Evolutionary conservation across 2,329 filamentous ascomycete genomes (phyloP).

Genomic region (Diaporthe sp.): DNA sequence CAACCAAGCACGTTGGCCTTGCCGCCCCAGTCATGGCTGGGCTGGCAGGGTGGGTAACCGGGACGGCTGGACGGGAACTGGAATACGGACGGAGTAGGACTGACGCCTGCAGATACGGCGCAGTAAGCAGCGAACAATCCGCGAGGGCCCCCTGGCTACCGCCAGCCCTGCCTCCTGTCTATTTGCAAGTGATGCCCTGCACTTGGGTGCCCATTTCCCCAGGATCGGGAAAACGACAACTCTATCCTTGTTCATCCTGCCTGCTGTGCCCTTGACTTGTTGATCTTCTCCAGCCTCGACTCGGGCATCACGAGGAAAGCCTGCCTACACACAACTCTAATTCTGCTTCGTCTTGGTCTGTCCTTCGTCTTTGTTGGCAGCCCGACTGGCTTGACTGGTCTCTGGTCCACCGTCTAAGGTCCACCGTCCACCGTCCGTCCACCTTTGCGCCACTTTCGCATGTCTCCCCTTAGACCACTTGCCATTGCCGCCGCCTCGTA

Average conservation of each 20-base stretch:
- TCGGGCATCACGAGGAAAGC: constrained; percentile 5
- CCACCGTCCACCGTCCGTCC: not conserved
- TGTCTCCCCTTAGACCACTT: constrained; percentile 1
- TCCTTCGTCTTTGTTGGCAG: not conserved
- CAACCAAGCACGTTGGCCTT: not conserved
- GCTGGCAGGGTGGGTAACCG: not conserved
- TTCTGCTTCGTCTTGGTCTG: not conserved
- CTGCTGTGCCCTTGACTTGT: not conserved
- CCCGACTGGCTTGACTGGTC: not conserved
- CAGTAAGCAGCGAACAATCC: not conserved
- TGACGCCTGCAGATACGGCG: not conserved
- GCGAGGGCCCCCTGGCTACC: not conserved
- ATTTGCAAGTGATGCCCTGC: not conserved
- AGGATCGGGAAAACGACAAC: constrained; percentile 4
- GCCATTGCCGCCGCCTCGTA: not conserved
- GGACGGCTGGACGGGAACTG: constrained; percentile 15
- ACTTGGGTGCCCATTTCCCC: not conserved
- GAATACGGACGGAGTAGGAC: not conserved
- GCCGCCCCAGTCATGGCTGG: not conserved
- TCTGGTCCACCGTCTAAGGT: not conserved
- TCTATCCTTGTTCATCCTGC: constrained; percentile 16
- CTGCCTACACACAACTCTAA: constrained; percentile 11
- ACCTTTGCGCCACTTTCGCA: constrained; percentile 16
- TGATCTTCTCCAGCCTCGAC: constrained; percentile 11
- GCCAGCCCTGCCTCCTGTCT: constrained; percentile 6